Evolutionary conservation across 2,329 filamentous ascomycete genomes (phyloP).

Genomic region (Colletotrichum kahawae): DNA sequence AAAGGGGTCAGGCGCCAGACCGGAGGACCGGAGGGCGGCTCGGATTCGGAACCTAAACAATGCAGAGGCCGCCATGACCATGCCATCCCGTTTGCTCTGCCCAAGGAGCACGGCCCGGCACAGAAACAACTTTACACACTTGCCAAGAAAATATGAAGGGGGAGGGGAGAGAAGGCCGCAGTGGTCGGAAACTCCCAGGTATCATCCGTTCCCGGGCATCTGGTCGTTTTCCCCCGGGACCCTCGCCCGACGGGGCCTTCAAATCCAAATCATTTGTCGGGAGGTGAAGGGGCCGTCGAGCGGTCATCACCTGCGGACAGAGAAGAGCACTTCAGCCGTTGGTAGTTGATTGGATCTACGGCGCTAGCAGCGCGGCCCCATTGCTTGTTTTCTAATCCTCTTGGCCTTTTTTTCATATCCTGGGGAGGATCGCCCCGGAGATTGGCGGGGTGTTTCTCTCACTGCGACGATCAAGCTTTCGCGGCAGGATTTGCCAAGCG

Average conservation of each 20-base stretch:
- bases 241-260: background rate
- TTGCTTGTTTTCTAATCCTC: background rate
- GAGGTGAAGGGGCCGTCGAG: background rate
- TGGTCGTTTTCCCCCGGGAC: background rate
- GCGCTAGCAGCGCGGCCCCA: background rate
- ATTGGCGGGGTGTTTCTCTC: background rate
- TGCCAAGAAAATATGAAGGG: background rate
- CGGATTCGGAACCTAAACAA: background rate
- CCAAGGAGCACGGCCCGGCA: background rate
- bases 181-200: background rate
- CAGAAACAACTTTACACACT: background rate
- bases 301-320: background rate
- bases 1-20: background rate
- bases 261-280: background rate
- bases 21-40: background rate
- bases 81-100: background rate
- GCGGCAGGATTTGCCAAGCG: background rate
- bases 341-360: background rate
- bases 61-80: background rate
- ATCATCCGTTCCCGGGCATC: background rate
- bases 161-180: background rate
- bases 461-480: background rate
- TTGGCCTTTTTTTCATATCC: background rate
- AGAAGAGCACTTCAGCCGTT: background rate
- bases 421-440: background rate